phyloP scores from a whole-genome alignment of 2,329 filamentous ascomycete genomes.

The Aureobasidium sp. region DNA sequence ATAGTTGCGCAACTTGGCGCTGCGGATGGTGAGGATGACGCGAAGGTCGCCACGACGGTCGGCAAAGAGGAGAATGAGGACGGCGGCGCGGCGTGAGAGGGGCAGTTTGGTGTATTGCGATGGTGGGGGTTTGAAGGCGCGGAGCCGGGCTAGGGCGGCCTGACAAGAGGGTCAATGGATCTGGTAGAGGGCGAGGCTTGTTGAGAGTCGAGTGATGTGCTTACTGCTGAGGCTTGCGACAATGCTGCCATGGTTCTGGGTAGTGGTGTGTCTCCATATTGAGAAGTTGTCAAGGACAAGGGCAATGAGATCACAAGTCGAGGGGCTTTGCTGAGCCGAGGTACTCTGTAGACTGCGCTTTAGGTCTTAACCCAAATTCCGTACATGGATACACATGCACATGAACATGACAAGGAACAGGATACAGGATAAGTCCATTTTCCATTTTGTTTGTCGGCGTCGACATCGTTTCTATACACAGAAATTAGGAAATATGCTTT shows the following conservation, averaged over 20 bases:
- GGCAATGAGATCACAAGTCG: not conserved
- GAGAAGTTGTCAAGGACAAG: not conserved
- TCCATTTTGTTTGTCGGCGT: not conserved
- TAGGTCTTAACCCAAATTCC: not conserved
- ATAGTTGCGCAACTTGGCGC: conserved; percentile 51
- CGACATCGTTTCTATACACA: conserved; percentile 4
- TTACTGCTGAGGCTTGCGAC: conserved; percentile 17
- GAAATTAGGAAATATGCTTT: not conserved
- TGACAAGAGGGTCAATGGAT: not conserved
- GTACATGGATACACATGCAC: not conserved
- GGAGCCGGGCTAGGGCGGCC: conserved; percentile 47
- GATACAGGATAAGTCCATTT: not conserved
- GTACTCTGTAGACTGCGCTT: not conserved
- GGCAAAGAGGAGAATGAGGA: conserved; percentile 80
- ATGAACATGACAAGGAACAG: not conserved
- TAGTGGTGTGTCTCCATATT: not conserved
- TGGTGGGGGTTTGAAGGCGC: conserved; percentile 48
- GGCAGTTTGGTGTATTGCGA: conserved; percentile 51
- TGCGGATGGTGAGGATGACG: conserved; percentile 55
- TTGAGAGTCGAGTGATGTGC: not conserved
- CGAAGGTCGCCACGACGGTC: conserved; percentile 71
- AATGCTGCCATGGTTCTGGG: conserved; percentile 15
- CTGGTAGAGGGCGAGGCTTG: too few species aligned
- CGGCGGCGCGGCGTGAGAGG: conserved; percentile 65
- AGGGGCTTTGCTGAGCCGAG: not conserved